Percentiles rank a stretch among this genome's conserved stretches.
These are phyloP conservation scores for Pythium graminicola DNA, from an alignment of 352 stramenopile genomes.

Conservation along the genomic window DNA sequence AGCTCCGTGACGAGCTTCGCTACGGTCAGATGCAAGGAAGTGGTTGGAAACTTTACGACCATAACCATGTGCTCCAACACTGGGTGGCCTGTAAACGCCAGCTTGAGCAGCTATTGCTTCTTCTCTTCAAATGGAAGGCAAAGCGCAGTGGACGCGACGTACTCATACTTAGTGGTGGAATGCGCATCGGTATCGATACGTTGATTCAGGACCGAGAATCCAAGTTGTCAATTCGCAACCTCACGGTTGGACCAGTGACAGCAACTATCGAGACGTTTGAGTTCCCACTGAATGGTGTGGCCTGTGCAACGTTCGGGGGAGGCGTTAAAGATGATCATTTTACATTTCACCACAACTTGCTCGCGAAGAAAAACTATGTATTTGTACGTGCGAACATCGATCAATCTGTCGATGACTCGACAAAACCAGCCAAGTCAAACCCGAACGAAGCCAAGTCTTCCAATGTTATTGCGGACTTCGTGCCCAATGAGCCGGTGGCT, in stretches of 20 bases:
- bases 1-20: conserved; percentile 33
- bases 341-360: conserved; percentile 39
- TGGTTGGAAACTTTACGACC: conserved; percentile 51
- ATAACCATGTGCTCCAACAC: conserved; percentile 42
- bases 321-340: conserved; percentile 43
- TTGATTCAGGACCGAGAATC: conserved; percentile 43
- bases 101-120: conserved; percentile 55
- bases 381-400: conserved; percentile 27
- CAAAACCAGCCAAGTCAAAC: background rate
- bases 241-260: conserved; percentile 59
- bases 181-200: conserved; percentile 58
- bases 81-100: conserved; percentile 63
- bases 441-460: conserved; percentile 17
- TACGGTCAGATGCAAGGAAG: background rate
- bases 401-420: conserved; percentile 11
- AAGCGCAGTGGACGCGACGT: conserved; percentile 62
- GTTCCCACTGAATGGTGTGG: conserved; percentile 38
- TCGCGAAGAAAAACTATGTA: conserved; percentile 57
- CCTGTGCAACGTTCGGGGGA: conserved; percentile 42
- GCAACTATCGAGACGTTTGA: conserved; percentile 44
- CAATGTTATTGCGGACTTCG: conserved; percentile 39
- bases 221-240: conserved; percentile 42
- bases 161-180: conserved; percentile 59
- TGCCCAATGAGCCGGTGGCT: conserved; percentile 27
- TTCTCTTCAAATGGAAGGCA: conserved; percentile 74